A percentile compares a stretch with the other conserved stretches of the same genome.
phyloP scores from a whole-genome alignment of 106 monocot species.

The Cymbidium sinense region DNA sequence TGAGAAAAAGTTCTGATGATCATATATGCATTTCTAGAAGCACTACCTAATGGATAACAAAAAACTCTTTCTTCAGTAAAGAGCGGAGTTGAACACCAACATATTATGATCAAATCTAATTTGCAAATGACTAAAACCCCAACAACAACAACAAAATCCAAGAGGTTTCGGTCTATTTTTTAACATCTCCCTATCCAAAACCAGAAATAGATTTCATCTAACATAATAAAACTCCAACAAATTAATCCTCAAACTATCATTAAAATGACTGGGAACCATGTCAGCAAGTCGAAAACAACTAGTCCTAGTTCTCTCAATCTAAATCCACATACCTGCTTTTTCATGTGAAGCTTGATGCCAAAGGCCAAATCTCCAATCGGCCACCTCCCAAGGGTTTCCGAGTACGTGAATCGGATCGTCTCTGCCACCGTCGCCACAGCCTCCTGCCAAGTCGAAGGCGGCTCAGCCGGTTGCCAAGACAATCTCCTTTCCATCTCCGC shows the following conservation, averaged over 20 bases:
- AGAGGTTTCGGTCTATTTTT: too few relatives aligned
- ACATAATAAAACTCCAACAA: too few relatives aligned
- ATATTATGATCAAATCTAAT: too few relatives aligned
- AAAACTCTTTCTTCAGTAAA: too few relatives aligned
- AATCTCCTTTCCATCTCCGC: constrained; percentile 18
- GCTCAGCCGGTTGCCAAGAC: constrained; percentile 38
- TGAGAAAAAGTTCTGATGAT: too few relatives aligned
- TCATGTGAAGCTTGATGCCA: constrained; percentile 70
- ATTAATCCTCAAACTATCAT: not conserved
- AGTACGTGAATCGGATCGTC: constrained; percentile 60
- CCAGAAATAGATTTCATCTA: too few relatives aligned
- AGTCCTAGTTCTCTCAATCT: not conserved
- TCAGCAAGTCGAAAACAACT: not conserved
- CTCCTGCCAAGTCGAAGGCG: constrained; percentile 71
- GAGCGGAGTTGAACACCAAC: too few relatives aligned
- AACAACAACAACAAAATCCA: too few relatives aligned
- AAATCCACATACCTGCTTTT: constrained; percentile 40
- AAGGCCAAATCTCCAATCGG: constrained; percentile 75
- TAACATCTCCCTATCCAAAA: too few relatives aligned
- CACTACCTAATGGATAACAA: too few relatives aligned
- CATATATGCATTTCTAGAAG: too few relatives aligned
- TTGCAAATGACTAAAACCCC: too few relatives aligned
- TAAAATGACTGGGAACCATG: not conserved
- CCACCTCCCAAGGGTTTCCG: constrained; percentile 77
- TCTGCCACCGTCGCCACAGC: constrained; percentile 56